Evolutionary conservation across 2,329 filamentous ascomycete genomes (phyloP).

Genomic region (Camillea tinctor): DNA sequence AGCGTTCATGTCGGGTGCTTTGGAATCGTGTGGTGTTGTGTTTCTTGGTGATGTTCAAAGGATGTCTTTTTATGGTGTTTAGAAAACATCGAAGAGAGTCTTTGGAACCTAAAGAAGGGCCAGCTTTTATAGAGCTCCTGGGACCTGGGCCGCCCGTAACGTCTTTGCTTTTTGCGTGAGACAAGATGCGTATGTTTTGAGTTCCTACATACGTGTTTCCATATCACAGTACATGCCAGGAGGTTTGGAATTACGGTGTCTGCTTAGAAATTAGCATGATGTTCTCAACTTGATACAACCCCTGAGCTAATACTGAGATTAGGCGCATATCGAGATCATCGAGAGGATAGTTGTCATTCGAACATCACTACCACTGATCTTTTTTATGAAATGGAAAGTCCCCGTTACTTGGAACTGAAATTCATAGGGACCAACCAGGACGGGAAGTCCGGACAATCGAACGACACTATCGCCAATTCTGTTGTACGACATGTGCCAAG

Average conservation of each 20-base stretch:
- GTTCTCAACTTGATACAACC: not conserved
- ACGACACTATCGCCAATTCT: not conserved
- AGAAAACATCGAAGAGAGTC: not conserved
- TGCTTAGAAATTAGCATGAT: not conserved
- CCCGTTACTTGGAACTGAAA: not conserved
- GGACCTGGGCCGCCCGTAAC: too few relatives aligned
- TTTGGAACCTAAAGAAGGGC: not conserved
- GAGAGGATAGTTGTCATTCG: not conserved
- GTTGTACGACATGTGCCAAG: not conserved
- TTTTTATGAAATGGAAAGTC: not conserved
- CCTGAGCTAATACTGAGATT: not conserved
- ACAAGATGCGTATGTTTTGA: not conserved
- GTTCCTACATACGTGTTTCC: not conserved
- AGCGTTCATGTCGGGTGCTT: not conserved
- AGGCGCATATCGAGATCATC: not conserved
- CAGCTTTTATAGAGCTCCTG: not conserved
- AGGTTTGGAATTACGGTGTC: not conserved
- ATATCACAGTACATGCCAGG: not conserved
- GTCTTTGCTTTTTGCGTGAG: not conserved
- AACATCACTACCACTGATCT: not conserved
- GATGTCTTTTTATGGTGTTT: not conserved
- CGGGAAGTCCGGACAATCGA: not conserved
- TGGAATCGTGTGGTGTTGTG: not conserved
- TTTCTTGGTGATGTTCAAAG: not conserved
- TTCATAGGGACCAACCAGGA: not conserved